Evolutionary conservation across 345 rosid species (phyloP).

Genomic region (Raphanus sativus): DNA sequence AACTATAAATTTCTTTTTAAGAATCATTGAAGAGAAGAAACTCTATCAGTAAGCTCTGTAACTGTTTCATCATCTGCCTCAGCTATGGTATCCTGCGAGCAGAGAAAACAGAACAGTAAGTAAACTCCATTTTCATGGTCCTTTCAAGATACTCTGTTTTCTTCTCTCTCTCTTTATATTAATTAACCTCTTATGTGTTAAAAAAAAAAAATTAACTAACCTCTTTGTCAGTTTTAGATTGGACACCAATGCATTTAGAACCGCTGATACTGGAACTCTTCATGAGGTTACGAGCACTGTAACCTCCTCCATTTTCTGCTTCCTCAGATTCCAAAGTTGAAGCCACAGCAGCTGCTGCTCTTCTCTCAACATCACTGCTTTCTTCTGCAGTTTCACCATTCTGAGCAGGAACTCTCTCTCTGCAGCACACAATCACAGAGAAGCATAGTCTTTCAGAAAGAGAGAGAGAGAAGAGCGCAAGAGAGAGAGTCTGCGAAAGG

Average conservation of each 20-base stretch:
- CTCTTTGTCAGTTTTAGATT: slow-evolving; percentile 49
- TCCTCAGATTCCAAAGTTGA: slow-evolving; percentile 49
- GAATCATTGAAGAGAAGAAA: slow-evolving; percentile 36
- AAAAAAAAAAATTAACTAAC: slow-evolving; percentile 28
- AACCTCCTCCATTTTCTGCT: slow-evolving; percentile 44
- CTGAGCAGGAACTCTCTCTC: slow-evolving; percentile 80
- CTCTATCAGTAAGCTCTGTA: slow-evolving; percentile 29
- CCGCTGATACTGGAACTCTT: slow-evolving; percentile 96
- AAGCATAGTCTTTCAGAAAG: slow-evolving; percentile 8
- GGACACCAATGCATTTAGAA: slow-evolving; percentile 73
- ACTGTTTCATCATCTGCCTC: slow-evolving; percentile 33
- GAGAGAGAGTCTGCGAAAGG: slow-evolving; percentile 11
- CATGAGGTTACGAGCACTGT: slow-evolving; percentile 68
- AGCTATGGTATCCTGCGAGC: slow-evolving; percentile 34
- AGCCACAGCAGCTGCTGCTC: slow-evolving; percentile 50
- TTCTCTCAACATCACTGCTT: slow-evolving; percentile 47
- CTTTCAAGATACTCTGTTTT: background rate
- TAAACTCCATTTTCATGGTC: background rate
- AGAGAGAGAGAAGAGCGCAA: background rate
- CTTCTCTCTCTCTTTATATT: background rate
- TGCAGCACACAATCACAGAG: slow-evolving; percentile 29
- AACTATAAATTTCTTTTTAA: background rate
- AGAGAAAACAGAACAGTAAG: slow-evolving; percentile 12
- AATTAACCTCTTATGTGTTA: background rate
- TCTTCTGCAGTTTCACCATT: slow-evolving; percentile 45